Percentiles rank a stretch among this genome's conserved stretches.
These are phyloP conservation scores for thale cress (Arabidopsis thaliana) DNA, from an alignment of 345 rosid genomes.

Conservation along the genomic window TAIR10.1 NC_003070.9:27704501-27705000, in stretches of 20 bases:
- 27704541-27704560: conserved; percentile 69
- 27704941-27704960: conserved; percentile 66
- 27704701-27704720: conserved; percentile 68
- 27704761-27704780: conserved; percentile 77
- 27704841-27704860: conserved; percentile 68
- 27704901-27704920: conserved; percentile 71
- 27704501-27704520: neutral
- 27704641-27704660: conserved; percentile 68
- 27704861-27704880: conserved; percentile 66
- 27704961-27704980: conserved; percentile 80
- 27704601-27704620: conserved; percentile 64
- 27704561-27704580: conserved; percentile 79
- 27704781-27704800: neutral
- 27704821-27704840: conserved; percentile 11
- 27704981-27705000: conserved; percentile 66
- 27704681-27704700: conserved; percentile 86
- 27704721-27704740: conserved; percentile 68
- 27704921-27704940: conserved; percentile 84
- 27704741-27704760: conserved; percentile 71
- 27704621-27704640: conserved; percentile 75
- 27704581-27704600: conserved; percentile 84
- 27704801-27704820: neutral
- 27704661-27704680: conserved; percentile 54
- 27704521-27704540: conserved; percentile 61
- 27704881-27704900: conserved; percentile 71